Evolutionary conservation across 2,329 filamentous ascomycete species (phyloP).

Genomic region (Beauveria rudraprayagi): DNA sequence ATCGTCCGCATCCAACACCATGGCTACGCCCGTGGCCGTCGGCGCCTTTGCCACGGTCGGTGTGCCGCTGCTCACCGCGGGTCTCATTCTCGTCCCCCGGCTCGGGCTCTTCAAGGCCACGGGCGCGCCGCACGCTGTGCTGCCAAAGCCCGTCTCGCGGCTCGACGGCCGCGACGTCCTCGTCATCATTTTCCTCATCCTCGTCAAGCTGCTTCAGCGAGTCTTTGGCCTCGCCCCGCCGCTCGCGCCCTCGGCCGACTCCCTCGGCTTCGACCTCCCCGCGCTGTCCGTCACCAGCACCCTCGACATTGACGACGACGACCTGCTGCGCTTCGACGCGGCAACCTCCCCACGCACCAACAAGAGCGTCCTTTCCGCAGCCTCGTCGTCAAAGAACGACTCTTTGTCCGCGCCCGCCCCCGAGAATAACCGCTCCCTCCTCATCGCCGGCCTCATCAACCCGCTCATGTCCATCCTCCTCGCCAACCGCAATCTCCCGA

Average conservation of each 20-base stretch:
- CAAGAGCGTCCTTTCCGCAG: not conserved
- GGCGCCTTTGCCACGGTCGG: not conserved
- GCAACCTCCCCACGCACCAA: not conserved
- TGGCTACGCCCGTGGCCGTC: conserved; percentile 7
- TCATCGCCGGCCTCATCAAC: conserved; percentile 10
- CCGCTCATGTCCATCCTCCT: conserved; percentile 13
- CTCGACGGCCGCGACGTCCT: conserved; percentile 10
- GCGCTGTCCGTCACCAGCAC: conserved; percentile 9
- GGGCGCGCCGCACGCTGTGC: conserved; percentile 2
- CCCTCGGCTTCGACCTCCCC: conserved; percentile 11
- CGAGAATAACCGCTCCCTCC: conserved; percentile 5
- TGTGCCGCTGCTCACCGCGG: conserved; percentile 5
- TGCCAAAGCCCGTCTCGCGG: conserved; percentile 10
- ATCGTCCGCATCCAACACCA: not conserved
- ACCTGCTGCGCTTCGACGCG: conserved; percentile 7
- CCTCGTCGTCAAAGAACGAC: not conserved
- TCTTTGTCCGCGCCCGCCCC: not conserved
- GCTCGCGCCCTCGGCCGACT: not conserved
- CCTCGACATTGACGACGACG: conserved; percentile 9
- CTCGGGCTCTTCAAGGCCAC: conserved; percentile 2
- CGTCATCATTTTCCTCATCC: conserved; percentile 8
- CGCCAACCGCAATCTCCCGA: conserved; percentile 9
- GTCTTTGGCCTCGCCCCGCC: conserved; percentile 3
- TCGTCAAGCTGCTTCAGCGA: conserved; percentile 4
- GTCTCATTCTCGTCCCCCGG: conserved; percentile 6